Evolutionary conservation across 768 basidiomycete genomes (phyloP), one percentile per base, ranked within the genome.

Genomic region (Termitomyces bulborhizus): DNA sequence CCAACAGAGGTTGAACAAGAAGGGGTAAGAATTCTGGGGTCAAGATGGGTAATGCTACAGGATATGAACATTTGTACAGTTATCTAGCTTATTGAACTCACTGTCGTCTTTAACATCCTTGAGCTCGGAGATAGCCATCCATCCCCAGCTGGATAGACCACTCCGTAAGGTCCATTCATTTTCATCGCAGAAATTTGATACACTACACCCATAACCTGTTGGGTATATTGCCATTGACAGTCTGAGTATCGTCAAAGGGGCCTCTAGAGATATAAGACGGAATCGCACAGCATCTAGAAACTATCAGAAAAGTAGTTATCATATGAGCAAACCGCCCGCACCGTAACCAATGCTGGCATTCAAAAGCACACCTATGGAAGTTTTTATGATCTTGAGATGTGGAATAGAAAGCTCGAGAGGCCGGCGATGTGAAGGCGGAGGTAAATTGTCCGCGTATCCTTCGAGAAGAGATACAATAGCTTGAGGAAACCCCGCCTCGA

Each of bases 261-360:
- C 82, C 65, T 89, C 86, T 6, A 87, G 73, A 1, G 85, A 85
- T 39, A 79, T 82, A 36, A 94, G 73, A 43, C 83, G 78, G 46
- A 72, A 77, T 66, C 84, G 86, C 54, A 90, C 84, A 42, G 86
- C 78, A 62, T 90, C 91, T 93, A 62, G 27, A 53, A 42, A 29
- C 56, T n/a, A 21, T 52, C 55, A 29, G 53, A 3, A 37, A 36
- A 56, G 24, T 12, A 7, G 18, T 46, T 5, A 44, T n/a, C 2
- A 4, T 24, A 53, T 0, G 36, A 48, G 50, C 41, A 55, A 41
- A 41, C 40, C 55, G 16, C 29, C 43, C 80, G 51, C 61, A 90
- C 92, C 88, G 66, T 83, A 91, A 53, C 84, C 85, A 42, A 93
- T 73, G 60, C 85, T 84, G 12, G 84, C 82, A 63, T 94, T 94